Conservation (phyloP, 106 monocot species). For the Ottelia alismoides region DNA sequence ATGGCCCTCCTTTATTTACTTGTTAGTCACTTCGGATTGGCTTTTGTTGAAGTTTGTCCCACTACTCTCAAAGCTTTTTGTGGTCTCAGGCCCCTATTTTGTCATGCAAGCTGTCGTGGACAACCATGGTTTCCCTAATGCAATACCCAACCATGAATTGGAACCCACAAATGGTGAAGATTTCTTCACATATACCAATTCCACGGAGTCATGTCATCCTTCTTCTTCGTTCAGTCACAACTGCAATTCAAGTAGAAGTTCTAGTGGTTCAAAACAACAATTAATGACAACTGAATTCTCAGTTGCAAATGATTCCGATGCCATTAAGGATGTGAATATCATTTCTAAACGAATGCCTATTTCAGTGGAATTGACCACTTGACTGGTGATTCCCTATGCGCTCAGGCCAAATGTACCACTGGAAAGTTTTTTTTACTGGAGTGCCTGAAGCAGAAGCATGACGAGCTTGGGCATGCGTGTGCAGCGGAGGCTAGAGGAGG, state of each 20-base stretch:
- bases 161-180: slow-evolving; percentile 16
- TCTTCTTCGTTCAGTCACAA: slow-evolving; percentile 42
- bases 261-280: slow-evolving; percentile 15
- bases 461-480: too few relatives aligned
- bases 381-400: slow-evolving; percentile 8
- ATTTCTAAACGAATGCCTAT: slow-evolving; percentile 6
- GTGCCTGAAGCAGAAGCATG: too few relatives aligned
- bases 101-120: slow-evolving; percentile 1
- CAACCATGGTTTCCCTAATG: neutral
- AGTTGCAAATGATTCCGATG: slow-evolving; percentile 19
- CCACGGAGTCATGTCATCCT: slow-evolving; percentile 27
- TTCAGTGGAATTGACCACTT: slow-evolving; percentile 5
- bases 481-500: too few relatives aligned
- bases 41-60: slow-evolving; percentile 37
- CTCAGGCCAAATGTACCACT: slow-evolving; percentile 5
- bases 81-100: slow-evolving; percentile 11
- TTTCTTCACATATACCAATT: slow-evolving; percentile 5
- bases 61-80: too few relatives aligned
- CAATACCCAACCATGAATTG: slow-evolving; percentile 7
- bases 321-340: slow-evolving; percentile 12
- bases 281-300: slow-evolving; percentile 4
- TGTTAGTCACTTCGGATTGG: too few relatives aligned
- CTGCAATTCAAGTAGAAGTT: slow-evolving; percentile 41
- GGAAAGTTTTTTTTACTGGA: neutral
- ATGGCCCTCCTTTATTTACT: too few relatives aligned